Percentiles rank a stretch among this genome's conserved stretches.
phyloP scores from a whole-genome alignment of 192 early-diverging fungal genomes.

The Endogone sp. region DNA sequence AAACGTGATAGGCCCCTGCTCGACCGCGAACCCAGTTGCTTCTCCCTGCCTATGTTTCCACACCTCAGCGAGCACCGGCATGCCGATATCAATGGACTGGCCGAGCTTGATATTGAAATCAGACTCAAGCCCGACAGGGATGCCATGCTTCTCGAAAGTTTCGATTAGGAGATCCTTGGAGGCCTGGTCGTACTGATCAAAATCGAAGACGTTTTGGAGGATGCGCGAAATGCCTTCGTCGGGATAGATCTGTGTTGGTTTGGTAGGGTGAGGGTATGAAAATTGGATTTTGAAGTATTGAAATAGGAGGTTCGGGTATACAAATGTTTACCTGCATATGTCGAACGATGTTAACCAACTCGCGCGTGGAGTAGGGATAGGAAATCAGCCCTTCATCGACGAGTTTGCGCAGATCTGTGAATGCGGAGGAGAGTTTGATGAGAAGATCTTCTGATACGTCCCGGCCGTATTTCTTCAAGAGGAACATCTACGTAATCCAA shows the following conservation, averaged over 20 bases:
- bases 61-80: conserved; percentile 46
- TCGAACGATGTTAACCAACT: conserved; percentile 72
- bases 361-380: conserved; percentile 81
- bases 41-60: conserved; percentile 40
- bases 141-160: conserved; percentile 68
- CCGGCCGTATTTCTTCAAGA: conserved; percentile 69
- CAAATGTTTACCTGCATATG: conserved; percentile 57
- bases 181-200: conserved; percentile 69
- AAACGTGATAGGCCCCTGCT: conserved; percentile 23
- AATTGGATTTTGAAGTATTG: not conserved
- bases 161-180: conserved; percentile 68
- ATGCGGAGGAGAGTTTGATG: conserved; percentile 60
- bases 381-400: conserved; percentile 74
- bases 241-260: conserved; percentile 41
- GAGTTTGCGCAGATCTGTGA: conserved; percentile 63
- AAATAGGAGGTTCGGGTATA: not conserved
- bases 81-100: conserved; percentile 39
- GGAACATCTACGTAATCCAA: conserved; percentile 35
- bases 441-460: conserved; percentile 65
- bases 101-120: conserved; percentile 61
- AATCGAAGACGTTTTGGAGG: conserved; percentile 79
- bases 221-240: conserved; percentile 65
- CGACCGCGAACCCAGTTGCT: not conserved
- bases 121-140: conserved; percentile 66
- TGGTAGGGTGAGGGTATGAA: not conserved